Conservation (phyloP, 163 green algal genomes). For the Chlamydomonas reinhardtii region DNA sequence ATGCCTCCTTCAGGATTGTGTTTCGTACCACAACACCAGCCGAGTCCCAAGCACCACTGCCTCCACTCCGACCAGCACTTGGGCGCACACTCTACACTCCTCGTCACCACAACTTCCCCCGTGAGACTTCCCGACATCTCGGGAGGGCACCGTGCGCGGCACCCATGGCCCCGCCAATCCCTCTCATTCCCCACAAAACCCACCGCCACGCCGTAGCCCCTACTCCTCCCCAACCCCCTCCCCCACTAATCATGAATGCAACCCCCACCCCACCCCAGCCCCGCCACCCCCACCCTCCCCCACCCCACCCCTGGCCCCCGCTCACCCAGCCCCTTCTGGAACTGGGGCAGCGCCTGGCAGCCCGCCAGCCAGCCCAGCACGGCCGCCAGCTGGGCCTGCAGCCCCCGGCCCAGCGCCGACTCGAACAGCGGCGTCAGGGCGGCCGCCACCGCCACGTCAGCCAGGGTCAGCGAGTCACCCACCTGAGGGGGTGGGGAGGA, state of each 20-base stretch:
- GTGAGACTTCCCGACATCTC: too few relatives aligned
- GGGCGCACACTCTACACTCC: too few relatives aligned
- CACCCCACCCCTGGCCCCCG: not conserved
- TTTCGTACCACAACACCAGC: too few relatives aligned
- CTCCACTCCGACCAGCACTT: too few relatives aligned
- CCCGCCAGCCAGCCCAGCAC: conserved; percentile 61
- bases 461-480: conserved; percentile 53
- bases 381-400: conserved; percentile 45
- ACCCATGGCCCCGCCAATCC: too few relatives aligned
- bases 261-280: not conserved
- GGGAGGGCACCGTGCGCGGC: too few relatives aligned
- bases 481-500: not conserved
- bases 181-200: too few relatives aligned
- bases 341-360: conserved; percentile 43
- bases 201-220: too few relatives aligned
- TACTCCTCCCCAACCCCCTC: too few relatives aligned
- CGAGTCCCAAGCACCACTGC: too few relatives aligned
- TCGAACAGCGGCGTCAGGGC: conserved; percentile 63
- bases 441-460: conserved; percentile 67
- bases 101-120: too few relatives aligned
- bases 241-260: not conserved
- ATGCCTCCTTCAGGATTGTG: not conserved
- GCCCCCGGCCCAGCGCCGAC: conserved; percentile 63
- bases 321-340: conserved; percentile 70
- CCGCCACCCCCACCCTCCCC: not conserved